phyloP scores from a whole-genome alignment of 1,284 basidiomycete genomes.

The Boletus semigastroideus region DNA sequence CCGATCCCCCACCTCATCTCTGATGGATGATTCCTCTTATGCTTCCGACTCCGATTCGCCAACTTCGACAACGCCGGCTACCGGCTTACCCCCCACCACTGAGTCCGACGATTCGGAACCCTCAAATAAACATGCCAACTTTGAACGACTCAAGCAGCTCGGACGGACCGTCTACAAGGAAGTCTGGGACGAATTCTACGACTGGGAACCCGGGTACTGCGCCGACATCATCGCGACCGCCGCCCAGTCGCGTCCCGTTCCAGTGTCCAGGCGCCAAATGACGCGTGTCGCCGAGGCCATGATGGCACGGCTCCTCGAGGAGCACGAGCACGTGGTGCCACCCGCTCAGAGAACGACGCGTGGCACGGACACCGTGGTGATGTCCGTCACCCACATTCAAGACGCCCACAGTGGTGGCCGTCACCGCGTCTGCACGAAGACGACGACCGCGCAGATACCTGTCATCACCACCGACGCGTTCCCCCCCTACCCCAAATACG shows the following conservation, averaged over 20 bases:
- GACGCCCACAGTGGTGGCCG: background rate
- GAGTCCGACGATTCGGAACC: background rate
- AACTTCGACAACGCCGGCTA: background rate
- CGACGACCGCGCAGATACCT: slow-evolving; percentile 7
- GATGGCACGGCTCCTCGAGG: slow-evolving; percentile 6
- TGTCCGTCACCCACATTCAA: slow-evolving; percentile 9
- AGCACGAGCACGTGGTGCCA: background rate
- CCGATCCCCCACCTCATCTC: background rate
- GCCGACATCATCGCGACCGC: slow-evolving; percentile 12
- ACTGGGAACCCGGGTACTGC: slow-evolving; percentile 32
- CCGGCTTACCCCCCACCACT: background rate
- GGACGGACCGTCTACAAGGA: slow-evolving; percentile 24
- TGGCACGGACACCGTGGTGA: background rate
- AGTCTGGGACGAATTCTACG: slow-evolving; percentile 39
- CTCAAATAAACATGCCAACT: background rate
- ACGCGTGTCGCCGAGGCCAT: slow-evolving; percentile 13
- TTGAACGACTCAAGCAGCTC: slow-evolving; percentile 10
- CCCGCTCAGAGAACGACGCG: background rate
- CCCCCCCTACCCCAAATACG: slow-evolving; percentile 42
- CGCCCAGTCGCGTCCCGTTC: background rate
- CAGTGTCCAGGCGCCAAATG: slow-evolving; percentile 8
- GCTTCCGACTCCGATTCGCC: slow-evolving; percentile 19
- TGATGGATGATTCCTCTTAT: slow-evolving; percentile 6
- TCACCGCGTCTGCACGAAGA: background rate
- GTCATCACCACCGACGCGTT: slow-evolving; percentile 19